These are phyloP conservation scores for Melampsora abietis-canadensis DNA, from an alignment of 1,284 basidiomycete species.

Conservation along the genomic window DNA sequence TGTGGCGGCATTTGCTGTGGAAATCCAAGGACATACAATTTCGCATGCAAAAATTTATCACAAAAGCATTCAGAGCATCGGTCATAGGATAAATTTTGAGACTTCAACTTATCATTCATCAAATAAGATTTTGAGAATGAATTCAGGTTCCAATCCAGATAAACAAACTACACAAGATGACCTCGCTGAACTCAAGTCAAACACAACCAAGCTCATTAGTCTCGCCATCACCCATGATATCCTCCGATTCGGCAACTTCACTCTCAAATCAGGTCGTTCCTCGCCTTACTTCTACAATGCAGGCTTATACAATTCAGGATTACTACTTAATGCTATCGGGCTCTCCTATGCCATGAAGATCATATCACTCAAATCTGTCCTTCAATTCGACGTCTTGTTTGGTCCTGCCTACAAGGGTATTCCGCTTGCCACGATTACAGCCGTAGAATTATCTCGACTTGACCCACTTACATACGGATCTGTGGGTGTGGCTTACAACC, in stretches of 20 bases:
- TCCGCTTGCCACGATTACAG: conserved; percentile 82
- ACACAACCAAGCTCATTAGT: conserved; percentile 24
- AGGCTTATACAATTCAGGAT: conserved; percentile 77
- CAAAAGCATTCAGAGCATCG: too few species aligned
- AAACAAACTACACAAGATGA: neutral
- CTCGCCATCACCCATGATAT: conserved; percentile 51
- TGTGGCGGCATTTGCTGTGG: too few species aligned
- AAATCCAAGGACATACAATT: too few species aligned
- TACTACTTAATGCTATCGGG: conserved; percentile 73
- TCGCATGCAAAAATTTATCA: too few species aligned
- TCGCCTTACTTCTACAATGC: conserved; percentile 99
- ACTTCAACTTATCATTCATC: neutral
- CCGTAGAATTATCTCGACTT: conserved; percentile 65
- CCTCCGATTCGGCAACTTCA: conserved; percentile 84
- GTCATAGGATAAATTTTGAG: too few species aligned
- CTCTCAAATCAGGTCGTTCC: conserved; percentile 84
- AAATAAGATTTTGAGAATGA: neutral
- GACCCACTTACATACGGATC: conserved; percentile 56
- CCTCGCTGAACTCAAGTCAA: neutral
- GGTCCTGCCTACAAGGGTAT: conserved; percentile 99
- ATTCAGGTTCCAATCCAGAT: neutral
- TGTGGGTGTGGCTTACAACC: conserved; percentile 77
- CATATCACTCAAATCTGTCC: conserved; percentile 47
- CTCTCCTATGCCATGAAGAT: conserved; percentile 80
- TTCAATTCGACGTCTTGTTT: conserved; percentile 85